Evolutionary conservation across 2,329 filamentous ascomycete genomes (phyloP), one percentile per base, ranked within the genome.

Genomic region (Verticillium dahliae): DNA sequence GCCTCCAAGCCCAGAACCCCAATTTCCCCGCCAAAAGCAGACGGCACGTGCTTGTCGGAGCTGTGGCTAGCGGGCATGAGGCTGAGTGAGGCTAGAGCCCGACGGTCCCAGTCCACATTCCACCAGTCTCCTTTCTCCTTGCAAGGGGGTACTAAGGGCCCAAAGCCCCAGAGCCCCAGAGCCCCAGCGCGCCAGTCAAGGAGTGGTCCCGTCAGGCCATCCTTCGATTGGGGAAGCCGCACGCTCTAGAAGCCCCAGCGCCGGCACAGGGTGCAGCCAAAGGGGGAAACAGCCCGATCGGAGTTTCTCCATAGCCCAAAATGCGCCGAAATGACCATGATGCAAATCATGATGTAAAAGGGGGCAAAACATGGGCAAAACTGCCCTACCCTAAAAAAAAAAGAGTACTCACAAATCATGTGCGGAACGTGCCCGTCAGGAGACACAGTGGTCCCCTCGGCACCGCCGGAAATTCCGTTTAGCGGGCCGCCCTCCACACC

Each of bases 321-420:
- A 50, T 50, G 9, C 45, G 45, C 45, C 45, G 45, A 50, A 50
- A 50, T 50, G 45, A 50, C 22, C n/a, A 50, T 50, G 22, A 22
- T 50, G 45, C 45, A 50, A n/a, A 22, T 50, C n/a, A 50, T 50
- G 45, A 50, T 50, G 45, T 18, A 50, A 50, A 22, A 50, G 45
- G 45, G 45, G 45, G 15, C 7, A 50, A 50, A 50, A 50, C 27
- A 27, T 27, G 27, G 27, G 27, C 27, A 27, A 27, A 27, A 22
- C 18, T 22, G 18, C 18, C 18, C 18, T 22, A 22, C 18, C 18
- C 18, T 22, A 27, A 27, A 27, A n/a, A 50, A 11, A 50, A 50
- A 22, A 50, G 18, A 9, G 18, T 22, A 58, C 57, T 58, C 45
- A 58, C 57, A 58, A 31, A 58, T 58, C 57, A 58, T 50, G 35